These are phyloP conservation scores for Fusarium papillatum DNA, from an alignment of 2,329 filamentous ascomycete genomes.

Conservation along the genomic window DNA sequence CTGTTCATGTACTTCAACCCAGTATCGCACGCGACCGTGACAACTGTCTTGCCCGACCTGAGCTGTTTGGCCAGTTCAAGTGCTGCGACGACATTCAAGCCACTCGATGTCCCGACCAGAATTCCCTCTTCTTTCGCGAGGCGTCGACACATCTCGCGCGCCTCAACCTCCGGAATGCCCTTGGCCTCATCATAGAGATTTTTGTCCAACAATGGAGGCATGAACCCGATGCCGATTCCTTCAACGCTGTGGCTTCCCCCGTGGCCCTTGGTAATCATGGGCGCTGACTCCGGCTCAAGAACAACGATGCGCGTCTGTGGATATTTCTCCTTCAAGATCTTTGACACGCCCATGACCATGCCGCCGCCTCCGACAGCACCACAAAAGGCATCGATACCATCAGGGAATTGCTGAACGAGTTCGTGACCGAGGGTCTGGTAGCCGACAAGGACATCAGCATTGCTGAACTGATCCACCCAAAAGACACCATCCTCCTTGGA, in stretches of 20 bases:
- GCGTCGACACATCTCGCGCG: neutral
- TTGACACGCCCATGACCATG: neutral
- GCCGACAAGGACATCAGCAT: neutral
- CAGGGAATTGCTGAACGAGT: neutral
- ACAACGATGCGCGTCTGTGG: neutral
- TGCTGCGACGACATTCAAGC: neutral
- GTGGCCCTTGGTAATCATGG: neutral
- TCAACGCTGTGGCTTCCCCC: neutral
- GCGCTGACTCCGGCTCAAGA: neutral
- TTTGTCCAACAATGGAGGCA: neutral
- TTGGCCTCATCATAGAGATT: neutral
- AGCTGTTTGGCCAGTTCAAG: neutral
- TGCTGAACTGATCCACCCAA: neutral
- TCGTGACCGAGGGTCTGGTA: neutral
- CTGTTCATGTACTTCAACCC: neutral
- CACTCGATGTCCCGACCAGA: neutral
- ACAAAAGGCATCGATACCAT: neutral
- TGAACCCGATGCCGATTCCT: neutral
- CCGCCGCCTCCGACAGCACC: neutral
- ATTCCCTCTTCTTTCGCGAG: neutral
- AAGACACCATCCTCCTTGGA: neutral
- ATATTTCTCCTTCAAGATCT: neutral
- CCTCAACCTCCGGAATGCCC: neutral
- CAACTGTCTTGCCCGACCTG: neutral
- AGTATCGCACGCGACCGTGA: neutral